Base-by-base conservation (phyloP, 176 grass and related monocot species). In the Metroxylon sagu region DNA sequence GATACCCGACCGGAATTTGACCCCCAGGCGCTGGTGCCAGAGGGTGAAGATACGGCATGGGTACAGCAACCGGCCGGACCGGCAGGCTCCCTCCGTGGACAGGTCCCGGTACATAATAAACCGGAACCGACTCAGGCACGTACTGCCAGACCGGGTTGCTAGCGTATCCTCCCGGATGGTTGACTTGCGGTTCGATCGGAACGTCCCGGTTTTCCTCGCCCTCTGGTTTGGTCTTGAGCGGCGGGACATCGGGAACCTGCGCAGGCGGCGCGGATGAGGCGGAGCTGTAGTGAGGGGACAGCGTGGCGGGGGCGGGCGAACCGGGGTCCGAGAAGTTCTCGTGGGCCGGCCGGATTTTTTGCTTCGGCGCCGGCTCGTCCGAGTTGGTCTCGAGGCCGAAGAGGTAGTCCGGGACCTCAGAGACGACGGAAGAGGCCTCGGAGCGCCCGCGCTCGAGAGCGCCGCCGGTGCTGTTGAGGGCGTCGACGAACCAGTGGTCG, bases 321-420 rank as follows among this genome's bases (percentile, higher is more conserved):
- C 59, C 60, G 17, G 48, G 6, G 8, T 54, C 25, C 7, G 65
- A 67, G 16, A 3, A 19, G 35, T 43, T 43, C 10, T 43, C 4
- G 67, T 18, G 6, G 54, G 53, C 14, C 19, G 16, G 6, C 54
- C 30, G 5, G 53, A 14, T 31, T 54, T 56, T 6, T 18, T 29
- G 19, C 10, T 12, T 43, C 65, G 70, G 77, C 55, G 60, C 57
- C 51, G 80, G 80, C 49, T 89, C 82, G 73, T 80, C 83, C 29
- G 73, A 57, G n/a, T 62, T 72, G 29, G n/a, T 16, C 16, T 95
- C 90, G 50, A 83, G 65, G 76, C 85, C 74, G 62, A 85, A 76
- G 79, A 86, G 82, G 68, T 83, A 95, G 79, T 95, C 90, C 2
- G 82, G 83, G 6, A 80, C 59, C 68, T 86, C 90, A 6, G 90